Percentiles rank a stretch among this genome's conserved stretches.
phyloP scores from a whole-genome alignment of 441 rosid genomes.

The Adansonia madagascariensis region DNA sequence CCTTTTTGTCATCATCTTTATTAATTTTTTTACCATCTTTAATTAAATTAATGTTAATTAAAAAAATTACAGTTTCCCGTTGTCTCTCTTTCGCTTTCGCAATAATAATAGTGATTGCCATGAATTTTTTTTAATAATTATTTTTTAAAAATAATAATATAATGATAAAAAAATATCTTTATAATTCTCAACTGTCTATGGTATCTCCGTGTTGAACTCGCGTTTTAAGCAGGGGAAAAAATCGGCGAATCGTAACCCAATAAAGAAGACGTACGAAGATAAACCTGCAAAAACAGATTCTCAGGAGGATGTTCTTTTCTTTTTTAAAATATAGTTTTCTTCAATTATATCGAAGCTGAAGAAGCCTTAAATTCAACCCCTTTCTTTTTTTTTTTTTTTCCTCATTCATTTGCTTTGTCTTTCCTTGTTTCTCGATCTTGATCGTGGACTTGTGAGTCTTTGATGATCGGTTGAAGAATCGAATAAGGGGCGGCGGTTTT shows the following conservation, averaged over 20 bases:
- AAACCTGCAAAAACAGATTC: constrained; percentile 22
- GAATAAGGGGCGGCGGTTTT: constrained; percentile 26
- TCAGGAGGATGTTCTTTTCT: not conserved
- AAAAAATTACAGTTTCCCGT: constrained; percentile 9
- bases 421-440: constrained; percentile 32
- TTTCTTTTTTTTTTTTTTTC: not conserved
- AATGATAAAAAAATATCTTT: not conserved
- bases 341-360: constrained; percentile 20
- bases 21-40: not conserved
- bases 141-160: too few species aligned
- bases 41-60: not conserved
- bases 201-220: constrained; percentile 41
- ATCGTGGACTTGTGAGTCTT: constrained; percentile 28
- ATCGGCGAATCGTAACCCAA: not conserved
- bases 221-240: constrained; percentile 32
- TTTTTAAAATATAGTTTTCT: not conserved
- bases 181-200: constrained; percentile 33
- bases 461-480: constrained; percentile 17
- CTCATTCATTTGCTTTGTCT: not conserved
- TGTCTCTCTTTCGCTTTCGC: not conserved
- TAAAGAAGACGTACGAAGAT: constrained; percentile 1
- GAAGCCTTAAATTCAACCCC: constrained; percentile 16
- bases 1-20: not conserved
- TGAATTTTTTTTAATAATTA: not conserved
- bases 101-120: not conserved